phyloP scores from a whole-genome alignment of 345 rosid genomes.

The Conringia planisiliqua region DNA sequence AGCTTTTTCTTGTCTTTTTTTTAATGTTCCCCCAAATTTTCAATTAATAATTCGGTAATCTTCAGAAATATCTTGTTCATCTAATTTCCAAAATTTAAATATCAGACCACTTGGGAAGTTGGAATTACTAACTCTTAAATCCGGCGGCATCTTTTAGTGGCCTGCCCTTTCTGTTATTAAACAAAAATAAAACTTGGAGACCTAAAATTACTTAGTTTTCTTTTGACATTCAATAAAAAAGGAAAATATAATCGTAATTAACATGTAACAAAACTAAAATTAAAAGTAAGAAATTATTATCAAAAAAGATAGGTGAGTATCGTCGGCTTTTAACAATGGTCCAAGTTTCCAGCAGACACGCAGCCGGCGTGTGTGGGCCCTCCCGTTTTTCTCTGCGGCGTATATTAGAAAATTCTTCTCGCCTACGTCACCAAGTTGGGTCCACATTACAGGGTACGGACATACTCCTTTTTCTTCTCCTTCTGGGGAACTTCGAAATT shows the following conservation, averaged over 20 bases:
- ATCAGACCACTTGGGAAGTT: not conserved
- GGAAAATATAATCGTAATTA: not conserved
- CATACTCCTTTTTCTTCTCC: not conserved
- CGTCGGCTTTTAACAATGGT: slow-evolving; percentile 18
- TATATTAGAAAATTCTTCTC: slow-evolving; percentile 10
- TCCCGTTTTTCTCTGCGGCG: not conserved
- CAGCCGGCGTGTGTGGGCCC: slow-evolving; percentile 42
- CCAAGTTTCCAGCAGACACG: slow-evolving; percentile 39
- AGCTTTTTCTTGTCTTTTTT: not conserved
- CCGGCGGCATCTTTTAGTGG: not conserved
- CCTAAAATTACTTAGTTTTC: not conserved
- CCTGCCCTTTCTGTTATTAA: not conserved
- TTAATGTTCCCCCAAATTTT: slow-evolving; percentile 15
- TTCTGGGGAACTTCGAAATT: not conserved
- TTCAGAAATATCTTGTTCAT: not conserved
- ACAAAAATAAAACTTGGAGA: not conserved
- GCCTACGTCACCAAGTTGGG: slow-evolving; percentile 28
- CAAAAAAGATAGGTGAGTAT: not conserved
- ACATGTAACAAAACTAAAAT: not conserved
- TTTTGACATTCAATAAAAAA: not conserved
- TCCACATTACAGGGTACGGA: slow-evolving; percentile 8
- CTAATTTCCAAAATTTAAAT: not conserved
- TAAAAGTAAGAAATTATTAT: not conserved
- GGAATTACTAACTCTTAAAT: not conserved
- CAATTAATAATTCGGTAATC: slow-evolving; percentile 21